Evolutionary conservation across 2,329 filamentous ascomycete species (phyloP), one percentile per base, ranked within the genome.

Genomic region (Nemania abortiva): DNA sequence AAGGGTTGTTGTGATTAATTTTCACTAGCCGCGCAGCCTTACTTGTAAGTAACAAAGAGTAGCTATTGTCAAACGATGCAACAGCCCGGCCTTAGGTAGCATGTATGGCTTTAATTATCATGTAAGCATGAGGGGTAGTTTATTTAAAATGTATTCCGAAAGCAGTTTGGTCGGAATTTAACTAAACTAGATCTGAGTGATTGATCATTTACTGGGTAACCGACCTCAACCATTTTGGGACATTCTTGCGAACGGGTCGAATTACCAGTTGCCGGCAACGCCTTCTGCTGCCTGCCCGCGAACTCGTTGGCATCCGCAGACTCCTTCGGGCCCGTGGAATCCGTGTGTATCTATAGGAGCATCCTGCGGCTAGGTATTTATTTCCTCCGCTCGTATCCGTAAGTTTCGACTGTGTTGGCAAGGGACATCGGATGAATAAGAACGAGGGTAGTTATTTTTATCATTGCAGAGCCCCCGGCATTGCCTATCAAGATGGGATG

Each of bases 161-260:
- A 47, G n/a, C 5, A 47, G 42, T 2, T 47, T 47, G 42, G 42
- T 47, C 18, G 42, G 20, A 20, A 47, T 47, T 47, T 3, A 47
- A 20, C 42, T 47, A 47, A 20, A 5, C 9, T 47, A 20, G 42
- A 47, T 47, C 42, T 47, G 6, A 18, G 42, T 20, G 42, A 47
- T 10, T 47, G 42, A 20, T 47, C 42, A 47, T 20, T 47, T 47
- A 20, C 42, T 18, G 42, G 42, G 42, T 20, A 22, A 4, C 34
- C 42, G 27, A 47, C 53, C 49, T 47, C 42, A 47, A 47, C 72
- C 70, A 11, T 68, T 72, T 73, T 53, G 63, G 70, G 71, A 68
- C 65, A 73, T 69, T 65, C 72, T 72, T 73, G 72, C 72, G 72
- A 73, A 59, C 42, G 56, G 56, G 45, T 24, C 57, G 22, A 34